Evolutionary conservation across 108 stramenopile species (phyloP), one percentile per base, ranked within the genome.

Genomic region (Pseudonitzschia delicatissima): DNA sequence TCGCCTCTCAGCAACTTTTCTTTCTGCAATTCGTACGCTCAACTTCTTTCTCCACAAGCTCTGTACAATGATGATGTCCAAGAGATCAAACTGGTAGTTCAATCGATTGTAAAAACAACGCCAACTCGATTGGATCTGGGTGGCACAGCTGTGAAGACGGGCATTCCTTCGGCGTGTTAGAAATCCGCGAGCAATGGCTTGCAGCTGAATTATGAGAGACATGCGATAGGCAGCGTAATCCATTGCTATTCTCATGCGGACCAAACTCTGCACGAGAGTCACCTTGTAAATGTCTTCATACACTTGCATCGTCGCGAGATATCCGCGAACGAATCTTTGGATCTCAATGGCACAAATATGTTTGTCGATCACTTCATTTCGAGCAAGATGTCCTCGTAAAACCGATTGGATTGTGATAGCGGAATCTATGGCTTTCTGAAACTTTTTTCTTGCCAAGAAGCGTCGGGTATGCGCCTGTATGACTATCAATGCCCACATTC

Each of bases 341-440:
- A 87, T 85, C 65, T 91, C 84, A 25, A 83, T 91, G 4, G 92
- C 92, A 53, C 87, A 85, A 36, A 79, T 78, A 62, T 93, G 82
- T 28, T 87, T 72, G 57, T 78, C 77, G 44, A 83, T 72, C 15
- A 93, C 45, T 15, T 72, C 73, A 47, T 86, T 82, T 29, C 92
- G 80, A 3, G 68, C 74, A 26, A 72, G 63, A 66, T 81, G 69
- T 4, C 87, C 92, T 26, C 92, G 84, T 37, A 72, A 77, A 8
- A 69, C 63, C 9, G 81, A 71, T 73, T 93, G 92, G 26, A 92
- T 82, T 29, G 72, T 77, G 37, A 69, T 77, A 17, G 76, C 78
- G 9, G 84, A 82, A 45, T 77, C 60, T 36, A 66, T 28, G 7
- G 18, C 39, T 15, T 52, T 35, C 32, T 69, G 72, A 34, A 75